Conservation (phyloP, 768 basidiomycete genomes). For the Suillus sp. region DNA sequence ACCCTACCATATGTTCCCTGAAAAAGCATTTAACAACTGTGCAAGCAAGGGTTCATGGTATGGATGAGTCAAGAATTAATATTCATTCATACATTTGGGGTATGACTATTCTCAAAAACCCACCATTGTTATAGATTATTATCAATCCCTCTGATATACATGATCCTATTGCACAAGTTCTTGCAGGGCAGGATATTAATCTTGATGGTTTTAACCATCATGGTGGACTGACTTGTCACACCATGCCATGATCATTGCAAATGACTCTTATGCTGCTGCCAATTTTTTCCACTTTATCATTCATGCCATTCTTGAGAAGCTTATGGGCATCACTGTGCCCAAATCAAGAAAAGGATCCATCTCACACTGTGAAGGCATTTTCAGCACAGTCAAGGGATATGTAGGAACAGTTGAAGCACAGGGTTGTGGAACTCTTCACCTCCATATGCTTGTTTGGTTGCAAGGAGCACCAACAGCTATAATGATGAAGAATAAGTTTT, state of each 20-base stretch:
- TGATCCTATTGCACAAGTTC: too few species aligned
- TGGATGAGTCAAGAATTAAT: too few species aligned
- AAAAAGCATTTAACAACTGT: too few species aligned
- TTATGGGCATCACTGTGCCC: slow-evolving; percentile 35
- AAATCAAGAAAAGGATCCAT: not conserved
- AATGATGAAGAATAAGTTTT: too few species aligned
- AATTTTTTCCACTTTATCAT: slow-evolving; percentile 44
- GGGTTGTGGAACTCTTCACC: slow-evolving; percentile 38
- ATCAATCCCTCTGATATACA: too few species aligned
- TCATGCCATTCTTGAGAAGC: slow-evolving; percentile 26
- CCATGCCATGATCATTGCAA: slow-evolving; percentile 33
- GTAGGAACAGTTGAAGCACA: slow-evolving; percentile 43
- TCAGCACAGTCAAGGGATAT: slow-evolving; percentile 22
- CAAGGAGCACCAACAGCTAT: not conserved
- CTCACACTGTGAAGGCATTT: slow-evolving; percentile 29
- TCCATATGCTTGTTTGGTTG: not conserved
- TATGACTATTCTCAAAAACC: too few species aligned
- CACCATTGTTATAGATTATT: too few species aligned
- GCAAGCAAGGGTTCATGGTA: too few species aligned
- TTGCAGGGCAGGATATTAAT: not conserved
- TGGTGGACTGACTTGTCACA: slow-evolving; percentile 22
- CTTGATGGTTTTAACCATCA: slow-evolving; percentile 38
- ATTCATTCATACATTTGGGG: too few species aligned
- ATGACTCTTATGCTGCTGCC: slow-evolving; percentile 44
- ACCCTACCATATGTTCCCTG: too few species aligned